phyloP scores from a whole-genome alignment of 805 yeast species.

The Komagataella mondaviorum region DNA sequence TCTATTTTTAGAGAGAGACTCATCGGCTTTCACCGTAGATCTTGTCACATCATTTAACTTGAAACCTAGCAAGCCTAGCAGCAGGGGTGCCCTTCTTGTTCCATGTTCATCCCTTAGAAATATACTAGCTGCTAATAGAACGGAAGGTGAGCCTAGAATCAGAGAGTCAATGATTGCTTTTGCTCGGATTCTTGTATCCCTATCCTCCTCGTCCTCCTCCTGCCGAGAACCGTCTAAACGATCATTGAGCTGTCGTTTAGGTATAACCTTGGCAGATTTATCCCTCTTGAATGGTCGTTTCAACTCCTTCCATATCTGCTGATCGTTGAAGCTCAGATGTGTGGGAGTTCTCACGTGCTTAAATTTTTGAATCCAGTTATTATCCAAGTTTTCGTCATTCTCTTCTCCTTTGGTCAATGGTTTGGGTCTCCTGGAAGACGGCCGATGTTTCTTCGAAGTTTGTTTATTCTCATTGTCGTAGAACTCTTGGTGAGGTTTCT shows the following conservation, averaged over 20 bases:
- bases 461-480: neutral
- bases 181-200: conserved; percentile 12
- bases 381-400: neutral
- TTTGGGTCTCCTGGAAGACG: neutral
- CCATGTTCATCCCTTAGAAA: conserved; percentile 69
- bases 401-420: neutral
- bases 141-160: conserved; percentile 58
- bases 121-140: conserved; percentile 60
- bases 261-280: neutral
- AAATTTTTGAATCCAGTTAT: neutral
- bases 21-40: conserved; percentile 12
- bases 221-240: neutral
- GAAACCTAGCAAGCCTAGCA: conserved; percentile 61
- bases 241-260: neutral
- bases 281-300: neutral
- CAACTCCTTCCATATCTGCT: neutral
- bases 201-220: conserved; percentile 3
- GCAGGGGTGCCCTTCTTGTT: conserved; percentile 66
- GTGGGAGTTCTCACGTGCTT: neutral
- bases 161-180: conserved; percentile 32
- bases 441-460: neutral
- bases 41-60: conserved; percentile 37
- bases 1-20: conserved; percentile 20
- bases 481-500: neutral
- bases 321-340: neutral